Evolutionary conservation across 257 asterid species (phyloP), one percentile per base, ranked within the genome.

Genomic region (Ballota nigra): DNA sequence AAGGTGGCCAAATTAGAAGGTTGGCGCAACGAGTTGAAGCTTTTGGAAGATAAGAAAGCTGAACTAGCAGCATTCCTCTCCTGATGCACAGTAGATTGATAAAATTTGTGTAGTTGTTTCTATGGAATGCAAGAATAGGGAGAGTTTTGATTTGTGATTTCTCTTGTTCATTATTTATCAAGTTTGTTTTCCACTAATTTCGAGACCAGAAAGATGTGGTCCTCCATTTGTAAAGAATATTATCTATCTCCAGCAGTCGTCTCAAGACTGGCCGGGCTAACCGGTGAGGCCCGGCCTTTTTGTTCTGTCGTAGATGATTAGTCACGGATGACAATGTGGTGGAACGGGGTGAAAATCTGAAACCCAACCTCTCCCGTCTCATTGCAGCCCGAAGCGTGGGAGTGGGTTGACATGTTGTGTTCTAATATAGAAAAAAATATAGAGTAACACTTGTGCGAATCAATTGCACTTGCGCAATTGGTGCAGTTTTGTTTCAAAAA

Each of bases 11-110:
- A 91, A 72, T 69, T 91, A 78, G 97, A 89, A 76, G 85, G 85
- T 16, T 94, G 99, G 99, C 90, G 83, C 72, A 49, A 75, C 20
- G 99, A 91, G 83, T 78, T 94, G 75, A 91, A 91, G 83, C 85
- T 86, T 69, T 85, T 89, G 80, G 97, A 88, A 80, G 91, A 83
- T 52, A 80, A 74, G 83, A 89, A 84, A 83, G n/a, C n/a, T n/a
- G n/a, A n/a, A n/a, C n/a, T n/a, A n/a, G 83, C 87, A 58, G 61
- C 59, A 41, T 45, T 81, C 52, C 79, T 69, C 9, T 18, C 73
- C 3, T 72, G 38, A 72, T 52, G 10, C 59, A 20, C 19, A n/a
- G n/a, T n/a, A n/a, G n/a, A n/a, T n/a, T n/a, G n/a, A n/a, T n/a
- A 9, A 68, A 67, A 75, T 38, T 53, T 16, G 56, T 76, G 75